Base-by-base conservation (phyloP, 2,329 filamentous ascomycete genomes). In the Echinosphaeria canescens region DNA sequence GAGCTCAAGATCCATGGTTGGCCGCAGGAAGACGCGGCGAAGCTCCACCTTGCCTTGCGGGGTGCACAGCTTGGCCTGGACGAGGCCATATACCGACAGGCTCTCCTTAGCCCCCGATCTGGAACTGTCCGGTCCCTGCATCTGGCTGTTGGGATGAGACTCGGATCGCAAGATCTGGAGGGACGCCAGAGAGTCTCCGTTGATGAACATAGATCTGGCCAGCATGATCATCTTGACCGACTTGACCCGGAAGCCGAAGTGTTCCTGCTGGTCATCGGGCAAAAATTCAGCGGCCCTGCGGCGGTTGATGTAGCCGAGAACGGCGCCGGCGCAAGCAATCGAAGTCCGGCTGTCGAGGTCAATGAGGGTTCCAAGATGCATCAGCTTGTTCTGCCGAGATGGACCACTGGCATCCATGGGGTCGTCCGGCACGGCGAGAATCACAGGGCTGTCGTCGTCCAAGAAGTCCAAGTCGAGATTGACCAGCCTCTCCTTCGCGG, bases 141-240 rank as follows among this genome's bases (percentile, higher is more conserved):
- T 76, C 33, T 85, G 75, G 25, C 65, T 71, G 40, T 81, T 82
- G 4, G 80, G 84, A 44, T 91, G 81, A 9, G 66, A 66, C 43
- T 93, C 84, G 2, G 75, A 69, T 29, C 75, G 73, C 15, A 92
- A 57, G 15, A 98, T 79, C 38, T 93, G 85, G 7, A 98, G 59
- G 2, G 82, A 82, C 10, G 67, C 49, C 23, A 95, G 52, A 0
- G 84, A 78, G 40, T 93, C 81, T 3, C 63, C 53, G 36, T 80
- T 88, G 36, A 93, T 57, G 39, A 88, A 80, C 70, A 85, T 80
- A 27, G 52, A 52, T 28, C 56, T 43, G 20, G 49, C 46, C 14
- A 92, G 51, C 17, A 62, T 73, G 45, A 90, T 82, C 66, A 80
- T 84, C 39, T 76, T 62, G 9, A 93, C 48, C 1, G 55, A 59